A percentile compares a stretch with the other conserved stretches of the same genome.
Evolutionary conservation across 768 basidiomycete genomes (phyloP).

Genomic region (Tulasnella sp.): DNA sequence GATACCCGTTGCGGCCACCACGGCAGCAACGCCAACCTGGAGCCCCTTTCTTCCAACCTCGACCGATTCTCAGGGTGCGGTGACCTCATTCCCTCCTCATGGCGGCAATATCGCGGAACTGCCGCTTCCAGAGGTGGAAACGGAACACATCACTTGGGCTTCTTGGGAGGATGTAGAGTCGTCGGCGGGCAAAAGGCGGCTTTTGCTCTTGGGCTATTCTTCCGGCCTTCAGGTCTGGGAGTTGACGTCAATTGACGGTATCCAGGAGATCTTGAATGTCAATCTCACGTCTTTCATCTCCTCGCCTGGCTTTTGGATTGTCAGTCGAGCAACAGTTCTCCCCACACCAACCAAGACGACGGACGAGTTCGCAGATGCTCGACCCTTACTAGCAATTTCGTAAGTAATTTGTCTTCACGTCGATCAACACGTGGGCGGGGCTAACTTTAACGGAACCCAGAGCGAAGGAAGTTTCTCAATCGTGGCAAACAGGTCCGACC

Average conservation of each 20-base stretch:
- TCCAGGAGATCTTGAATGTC: constrained; percentile 61
- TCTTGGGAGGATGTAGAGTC: constrained; percentile 49
- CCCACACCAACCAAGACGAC: constrained; percentile 45
- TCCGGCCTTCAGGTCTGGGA: constrained; percentile 66
- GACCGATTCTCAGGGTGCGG: constrained; percentile 37
- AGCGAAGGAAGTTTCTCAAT: constrained; percentile 36
- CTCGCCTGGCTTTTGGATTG: constrained; percentile 40
- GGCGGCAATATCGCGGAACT: not conserved
- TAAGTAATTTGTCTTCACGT: constrained; percentile 39
- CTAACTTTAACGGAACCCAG: constrained; percentile 31
- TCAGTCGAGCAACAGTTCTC: constrained; percentile 44
- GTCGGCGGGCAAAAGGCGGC: constrained; percentile 44
- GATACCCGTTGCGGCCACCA: constrained; percentile 41
- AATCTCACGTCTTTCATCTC: constrained; percentile 38
- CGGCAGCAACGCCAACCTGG: constrained; percentile 38
- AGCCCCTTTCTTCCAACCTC: constrained; percentile 37
- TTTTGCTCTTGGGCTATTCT: constrained; percentile 60
- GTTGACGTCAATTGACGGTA: constrained; percentile 55
- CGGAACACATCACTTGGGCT: constrained; percentile 52
- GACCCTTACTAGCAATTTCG: constrained; percentile 39
- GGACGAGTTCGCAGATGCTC: constrained; percentile 17
- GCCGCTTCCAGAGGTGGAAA: constrained; percentile 21
- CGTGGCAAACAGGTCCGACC: constrained; percentile 38
- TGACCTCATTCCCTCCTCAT: constrained; percentile 5
- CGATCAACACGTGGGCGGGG: not conserved